phyloP scores from a whole-genome alignment of 2,329 filamentous ascomycete species.

The Xylaria sp. region DNA sequence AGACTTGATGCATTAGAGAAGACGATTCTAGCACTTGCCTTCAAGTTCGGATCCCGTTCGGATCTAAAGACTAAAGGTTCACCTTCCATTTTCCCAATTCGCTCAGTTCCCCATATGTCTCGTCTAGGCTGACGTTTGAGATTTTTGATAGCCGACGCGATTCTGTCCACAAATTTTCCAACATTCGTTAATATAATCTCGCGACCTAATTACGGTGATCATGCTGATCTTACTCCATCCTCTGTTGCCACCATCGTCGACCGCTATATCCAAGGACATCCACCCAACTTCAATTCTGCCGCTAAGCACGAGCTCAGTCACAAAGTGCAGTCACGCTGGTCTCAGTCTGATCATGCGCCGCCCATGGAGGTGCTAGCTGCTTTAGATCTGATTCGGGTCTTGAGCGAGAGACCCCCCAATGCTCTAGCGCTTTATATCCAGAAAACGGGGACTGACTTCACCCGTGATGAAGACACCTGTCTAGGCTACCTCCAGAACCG shows the following conservation, averaged over 20 bases:
- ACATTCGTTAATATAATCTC: slow-evolving; percentile 80
- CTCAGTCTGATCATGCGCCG: slow-evolving; percentile 65
- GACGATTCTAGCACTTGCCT: slow-evolving; percentile 84
- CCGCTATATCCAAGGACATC: slow-evolving; percentile 84
- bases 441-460: slow-evolving; percentile 74
- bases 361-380: slow-evolving; percentile 73
- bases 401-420: slow-evolving; percentile 63
- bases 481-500: slow-evolving; percentile 58
- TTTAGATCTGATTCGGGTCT: slow-evolving; percentile 70
- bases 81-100: too few relatives aligned
- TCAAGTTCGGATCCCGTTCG: slow-evolving; percentile 78
- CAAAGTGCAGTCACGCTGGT: slow-evolving; percentile 72
- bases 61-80: slow-evolving; percentile 90
- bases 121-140: slow-evolving; percentile 1
- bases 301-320: slow-evolving; percentile 72
- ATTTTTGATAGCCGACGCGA: slow-evolving; percentile 74
- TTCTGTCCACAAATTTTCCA: slow-evolving; percentile 78
- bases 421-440: slow-evolving; percentile 72
- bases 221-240: slow-evolving; percentile 68
- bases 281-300: slow-evolving; percentile 81
- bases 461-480: slow-evolving; percentile 74
- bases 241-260: slow-evolving; percentile 84
- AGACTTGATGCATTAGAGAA: slow-evolving; percentile 88
- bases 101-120: background rate
- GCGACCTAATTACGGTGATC: slow-evolving; percentile 64